Evolutionary conservation across 1,139 yeast genomes (phyloP), one percentile per base, ranked within the genome.

Genomic region (Debaryomyces sp.): DNA sequence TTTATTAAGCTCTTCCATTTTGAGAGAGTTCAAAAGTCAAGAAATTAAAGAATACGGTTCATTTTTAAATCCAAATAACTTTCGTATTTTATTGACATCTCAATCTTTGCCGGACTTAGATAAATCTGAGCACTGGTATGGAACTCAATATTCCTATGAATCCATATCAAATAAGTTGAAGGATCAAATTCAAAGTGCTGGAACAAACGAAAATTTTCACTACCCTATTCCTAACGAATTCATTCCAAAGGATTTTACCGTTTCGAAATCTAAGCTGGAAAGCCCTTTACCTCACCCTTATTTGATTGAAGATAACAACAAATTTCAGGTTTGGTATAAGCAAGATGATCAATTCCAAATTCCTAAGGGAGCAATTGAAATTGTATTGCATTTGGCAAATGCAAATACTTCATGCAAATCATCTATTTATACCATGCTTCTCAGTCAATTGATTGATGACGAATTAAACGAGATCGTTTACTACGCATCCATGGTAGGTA

Each of bases 321-420:
- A 63, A 48, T 57, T 64, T 48, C 77, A 74, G 58, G 73, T 90
- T 33, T 94, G 99, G 99, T 90, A 78, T 67, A 94, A 92, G 64
- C 87, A 87, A 60, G 97, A 94, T 68, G 97, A 94, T 56, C 83
- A 86, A 43, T 89, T 94, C 62, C 83, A 88, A 75, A 87, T 89
- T 15, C 99, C 99, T 42, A 89, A 92, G 67, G 95, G 95, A 1
- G 75, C 82, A 43, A 80, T 90, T 29, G 81, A 82, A 44, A 66
- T 89, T 44, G 75, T 81, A 42, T 73, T 94, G 53, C 87, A 85
- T 54, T 69, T 83, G 52, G 96, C 97, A 1, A 71, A 77, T 9
- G 75, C 88, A 0, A 79, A 79, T 45, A 68, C 78, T 1, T 80
- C 86, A 12, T 82, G 89, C 2, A 67, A 77, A 24, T 75, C 82